A percentile compares a stretch with the other conserved stretches of the same genome.
Evolutionary conservation across 1,284 basidiomycete genomes (phyloP).

Genomic region (Boletus semigastroideus): DNA sequence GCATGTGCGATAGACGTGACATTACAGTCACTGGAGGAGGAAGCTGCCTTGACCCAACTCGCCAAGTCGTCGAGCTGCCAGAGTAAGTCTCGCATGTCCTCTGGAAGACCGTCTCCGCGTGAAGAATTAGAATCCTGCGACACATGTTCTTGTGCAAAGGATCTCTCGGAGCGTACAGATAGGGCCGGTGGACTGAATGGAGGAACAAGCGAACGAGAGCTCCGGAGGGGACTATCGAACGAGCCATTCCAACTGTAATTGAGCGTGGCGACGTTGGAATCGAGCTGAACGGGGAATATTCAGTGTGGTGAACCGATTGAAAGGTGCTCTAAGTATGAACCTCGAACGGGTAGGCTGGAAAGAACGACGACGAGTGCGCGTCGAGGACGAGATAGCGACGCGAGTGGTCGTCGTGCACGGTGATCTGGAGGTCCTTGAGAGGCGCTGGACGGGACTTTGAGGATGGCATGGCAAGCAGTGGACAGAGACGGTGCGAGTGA

Average conservation of each 20-base stretch:
- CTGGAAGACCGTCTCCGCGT: conserved; percentile 20
- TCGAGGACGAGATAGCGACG: conserved; percentile 18
- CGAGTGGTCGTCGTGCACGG: conserved; percentile 10
- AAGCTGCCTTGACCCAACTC: conserved; percentile 27
- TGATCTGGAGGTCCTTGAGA: conserved; percentile 18
- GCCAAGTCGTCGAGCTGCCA: conserved; percentile 31
- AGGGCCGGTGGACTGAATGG: conserved; percentile 18
- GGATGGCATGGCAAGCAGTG: conserved; percentile 13
- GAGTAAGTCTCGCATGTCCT: conserved; percentile 30
- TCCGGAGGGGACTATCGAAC: not conserved
- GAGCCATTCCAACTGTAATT: not conserved
- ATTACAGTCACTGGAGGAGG: conserved; percentile 12
- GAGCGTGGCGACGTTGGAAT: not conserved
- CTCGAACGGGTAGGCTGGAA: conserved; percentile 12
- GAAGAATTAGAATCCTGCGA: not conserved
- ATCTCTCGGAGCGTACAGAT: conserved; percentile 14
- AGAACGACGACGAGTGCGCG: not conserved
- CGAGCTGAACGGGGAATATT: conserved; percentile 1
- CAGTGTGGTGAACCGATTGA: not conserved
- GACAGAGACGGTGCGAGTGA: too few species aligned
- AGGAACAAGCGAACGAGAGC: conserved; percentile 13
- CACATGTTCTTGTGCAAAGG: conserved; percentile 16
- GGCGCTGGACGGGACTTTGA: conserved; percentile 6
- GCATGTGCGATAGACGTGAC: conserved; percentile 4
- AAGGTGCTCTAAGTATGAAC: not conserved